Evolutionary conservation across 1,284 basidiomycete genomes (phyloP), one percentile per base, ranked within the genome.

Genomic region (Ganoderma meredithae): DNA sequence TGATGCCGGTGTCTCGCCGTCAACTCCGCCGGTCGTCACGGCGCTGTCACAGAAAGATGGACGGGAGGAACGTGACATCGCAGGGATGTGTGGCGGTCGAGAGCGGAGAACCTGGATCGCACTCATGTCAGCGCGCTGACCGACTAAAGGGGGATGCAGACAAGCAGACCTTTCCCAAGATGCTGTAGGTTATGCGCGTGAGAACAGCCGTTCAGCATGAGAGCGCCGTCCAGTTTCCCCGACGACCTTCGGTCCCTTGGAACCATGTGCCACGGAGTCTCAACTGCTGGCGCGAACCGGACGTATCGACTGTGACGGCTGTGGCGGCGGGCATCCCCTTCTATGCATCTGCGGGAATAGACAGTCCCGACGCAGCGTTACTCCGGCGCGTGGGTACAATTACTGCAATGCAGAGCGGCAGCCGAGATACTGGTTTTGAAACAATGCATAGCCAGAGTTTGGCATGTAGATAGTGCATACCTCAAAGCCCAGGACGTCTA

Each of bases 11-110:
- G 13, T 66, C 43, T 25, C 33, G 65, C 49, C 63, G 52, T 60
- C 60, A 68, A 70, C 56, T 47, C 69, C 66, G 64, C 66, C 64
- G 44, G 41, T 33, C 44, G 70, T 71, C 70, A 73, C 70, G 36
- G 17, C 6, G 10, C 6, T 22, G 72, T 73, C 72, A 73, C 72
- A 58, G 63, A 1, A 40, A 33, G 22, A 44, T 60, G 60, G 31
- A 59, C 9, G 43, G 53, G 33, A 62, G 55, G 64, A 52, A 52
- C 68, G 71, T 72, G 71, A 72, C 69, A 41, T 8, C 60, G 55
- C 62, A 64, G 67, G 64, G 22, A 53, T 47, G 55, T 36, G 36
- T 7, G 36, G 36, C 36, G 36, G 36, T 63, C 68, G 64, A 62
- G 62, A 66, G 62, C 71, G 47, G 40, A 55, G 64, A 67, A 36